Conservation (phyloP, 345 rosid genomes). For the Rhodamnia rubescens region DNA sequence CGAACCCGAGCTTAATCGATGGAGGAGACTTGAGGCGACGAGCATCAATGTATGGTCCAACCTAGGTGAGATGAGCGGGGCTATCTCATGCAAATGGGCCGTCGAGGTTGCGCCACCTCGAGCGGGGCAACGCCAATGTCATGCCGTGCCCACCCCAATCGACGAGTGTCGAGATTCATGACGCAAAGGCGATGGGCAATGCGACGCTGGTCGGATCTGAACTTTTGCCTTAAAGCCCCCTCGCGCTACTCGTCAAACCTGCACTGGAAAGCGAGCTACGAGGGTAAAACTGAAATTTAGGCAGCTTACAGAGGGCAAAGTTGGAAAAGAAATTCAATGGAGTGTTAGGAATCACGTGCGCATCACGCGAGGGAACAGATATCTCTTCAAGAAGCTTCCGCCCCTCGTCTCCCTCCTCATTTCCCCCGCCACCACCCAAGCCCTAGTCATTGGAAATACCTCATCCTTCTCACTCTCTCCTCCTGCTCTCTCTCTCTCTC, state of each 20-base stretch:
- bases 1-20: background rate
- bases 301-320: background rate
- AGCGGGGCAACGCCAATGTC: background rate
- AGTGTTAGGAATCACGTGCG: background rate
- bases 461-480: background rate
- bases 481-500: background rate
- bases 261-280: background rate
- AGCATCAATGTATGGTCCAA: background rate
- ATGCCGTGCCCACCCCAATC: rapidly evolving
- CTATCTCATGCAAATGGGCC: background rate
- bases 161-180: rapidly evolving
- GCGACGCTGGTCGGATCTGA: background rate
- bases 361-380: background rate
- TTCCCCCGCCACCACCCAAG: background rate
- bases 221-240: background rate
- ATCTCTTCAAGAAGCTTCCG: background rate
- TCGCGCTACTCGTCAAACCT: background rate
- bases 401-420: background rate
- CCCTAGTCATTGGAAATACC: background rate
- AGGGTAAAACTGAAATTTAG: background rate
- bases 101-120: background rate
- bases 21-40: background rate
- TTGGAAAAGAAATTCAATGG: background rate
- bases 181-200: rapidly evolving
- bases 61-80: too few species aligned